Conservation (phyloP, 2,329 filamentous ascomycete genomes). For the Coleophoma crateriformis region DNA sequence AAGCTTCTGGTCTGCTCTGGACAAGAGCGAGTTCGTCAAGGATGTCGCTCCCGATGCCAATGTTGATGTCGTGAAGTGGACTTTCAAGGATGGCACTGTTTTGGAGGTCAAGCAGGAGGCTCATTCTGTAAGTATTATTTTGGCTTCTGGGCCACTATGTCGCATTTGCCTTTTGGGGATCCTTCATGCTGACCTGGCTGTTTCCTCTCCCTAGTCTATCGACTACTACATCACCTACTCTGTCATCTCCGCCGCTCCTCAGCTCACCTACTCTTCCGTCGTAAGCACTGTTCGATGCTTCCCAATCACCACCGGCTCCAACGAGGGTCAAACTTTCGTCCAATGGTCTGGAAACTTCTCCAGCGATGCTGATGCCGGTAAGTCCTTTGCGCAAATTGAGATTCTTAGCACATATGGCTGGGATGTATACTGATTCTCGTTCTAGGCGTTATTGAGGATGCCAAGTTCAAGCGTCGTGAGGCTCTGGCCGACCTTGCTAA, state of each 20-base stretch:
- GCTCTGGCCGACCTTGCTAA: slow-evolving; percentile 59
- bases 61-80: slow-evolving; percentile 59
- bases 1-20: slow-evolving; percentile 61
- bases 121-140: slow-evolving; percentile 50
- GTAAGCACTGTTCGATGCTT: slow-evolving; percentile 62
- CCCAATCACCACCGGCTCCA: slow-evolving; percentile 59
- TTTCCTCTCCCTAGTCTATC: slow-evolving; percentile 43
- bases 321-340: slow-evolving; percentile 60
- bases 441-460: slow-evolving; percentile 65
- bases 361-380: slow-evolving; percentile 64
- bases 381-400: slow-evolving; percentile 19
- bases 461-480: slow-evolving; percentile 71
- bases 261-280: slow-evolving; percentile 60
- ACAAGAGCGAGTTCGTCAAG: slow-evolving; percentile 58
- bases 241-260: slow-evolving; percentile 60
- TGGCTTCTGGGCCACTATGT: not conserved
- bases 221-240: slow-evolving; percentile 73
- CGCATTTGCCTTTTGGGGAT: not conserved
- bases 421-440: too few species aligned
- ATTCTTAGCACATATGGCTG: not conserved
- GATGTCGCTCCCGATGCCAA: slow-evolving; percentile 52
- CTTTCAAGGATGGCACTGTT: slow-evolving; percentile 63
- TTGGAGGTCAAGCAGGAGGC: slow-evolving; percentile 73
- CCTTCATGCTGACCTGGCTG: not conserved
- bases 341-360: slow-evolving; percentile 67